Percentiles rank a stretch among this genome's conserved stretches.
Conservation (phyloP, 2,329 filamentous ascomycete species). For the Alternaria rosae region DNA sequence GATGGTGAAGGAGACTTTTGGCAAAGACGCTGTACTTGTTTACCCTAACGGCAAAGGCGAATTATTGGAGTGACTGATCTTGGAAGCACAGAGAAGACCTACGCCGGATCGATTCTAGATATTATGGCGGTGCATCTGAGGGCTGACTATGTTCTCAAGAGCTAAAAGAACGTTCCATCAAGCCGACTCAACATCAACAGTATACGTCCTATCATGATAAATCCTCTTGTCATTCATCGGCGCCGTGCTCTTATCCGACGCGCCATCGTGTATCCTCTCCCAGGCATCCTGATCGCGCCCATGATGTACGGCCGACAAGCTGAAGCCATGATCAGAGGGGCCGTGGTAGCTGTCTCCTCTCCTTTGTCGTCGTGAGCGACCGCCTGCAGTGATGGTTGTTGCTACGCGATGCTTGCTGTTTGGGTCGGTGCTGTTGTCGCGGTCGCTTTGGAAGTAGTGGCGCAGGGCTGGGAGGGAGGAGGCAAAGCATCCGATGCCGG, state of each 20-base stretch:
- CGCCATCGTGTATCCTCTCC: slow-evolving; percentile 27
- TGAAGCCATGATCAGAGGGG: slow-evolving; percentile 23
- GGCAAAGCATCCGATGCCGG: slow-evolving; percentile 31
- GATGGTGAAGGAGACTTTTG: too few species aligned
- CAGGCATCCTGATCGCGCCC: slow-evolving; percentile 23
- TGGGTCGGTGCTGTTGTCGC: slow-evolving; percentile 20
- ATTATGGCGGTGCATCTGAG: background rate
- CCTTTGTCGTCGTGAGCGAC: background rate
- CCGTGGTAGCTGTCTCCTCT: slow-evolving; percentile 10
- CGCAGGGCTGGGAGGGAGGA: slow-evolving; percentile 28
- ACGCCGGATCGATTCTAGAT: background rate
- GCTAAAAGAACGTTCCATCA: background rate
- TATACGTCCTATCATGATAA: slow-evolving; percentile 21
- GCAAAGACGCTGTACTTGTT: too few species aligned
- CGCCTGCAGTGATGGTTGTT: background rate
- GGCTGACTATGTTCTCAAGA: background rate
- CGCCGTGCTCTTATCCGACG: slow-evolving; percentile 21
- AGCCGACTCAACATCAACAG: slow-evolving; percentile 20
- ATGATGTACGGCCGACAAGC: slow-evolving; percentile 19
- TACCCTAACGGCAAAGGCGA: too few species aligned
- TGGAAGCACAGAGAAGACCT: too few species aligned
- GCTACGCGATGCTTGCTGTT: background rate
- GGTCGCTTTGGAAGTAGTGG: slow-evolving; percentile 20
- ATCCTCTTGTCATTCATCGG: slow-evolving; percentile 20
- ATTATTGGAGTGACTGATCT: too few species aligned